Evolutionary conservation across 179 eudicot genomes (phyloP).

Genomic region (Drosera spatulata): DNA sequence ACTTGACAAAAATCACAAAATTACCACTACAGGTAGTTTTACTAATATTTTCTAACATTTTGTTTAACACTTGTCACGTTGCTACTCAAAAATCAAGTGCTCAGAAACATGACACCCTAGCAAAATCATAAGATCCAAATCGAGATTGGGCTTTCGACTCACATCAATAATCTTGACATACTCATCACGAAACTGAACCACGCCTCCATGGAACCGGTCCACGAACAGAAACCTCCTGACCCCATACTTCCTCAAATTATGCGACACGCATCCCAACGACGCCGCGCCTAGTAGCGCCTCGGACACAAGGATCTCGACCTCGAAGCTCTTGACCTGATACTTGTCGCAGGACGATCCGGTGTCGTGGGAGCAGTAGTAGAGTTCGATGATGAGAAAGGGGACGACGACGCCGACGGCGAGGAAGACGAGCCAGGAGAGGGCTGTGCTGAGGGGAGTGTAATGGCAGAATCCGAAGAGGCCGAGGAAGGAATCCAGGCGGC

Average conservation of each 20-base stretch:
- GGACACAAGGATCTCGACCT: slow-evolving; percentile 35
- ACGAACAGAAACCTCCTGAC: slow-evolving; percentile 43
- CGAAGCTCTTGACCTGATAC: slow-evolving; percentile 38
- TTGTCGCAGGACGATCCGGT: slow-evolving; percentile 18
- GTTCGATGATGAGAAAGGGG: slow-evolving; percentile 25
- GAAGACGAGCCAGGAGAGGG: slow-evolving; percentile 44
- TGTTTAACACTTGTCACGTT: too few species aligned
- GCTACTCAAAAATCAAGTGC: too few species aligned
- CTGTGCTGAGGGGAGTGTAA: slow-evolving; percentile 15
- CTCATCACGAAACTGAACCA: slow-evolving; percentile 23
- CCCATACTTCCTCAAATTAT: slow-evolving; percentile 48
- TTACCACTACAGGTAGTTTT: too few species aligned
- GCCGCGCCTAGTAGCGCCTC: slow-evolving; percentile 35
- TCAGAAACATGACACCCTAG: too few species aligned
- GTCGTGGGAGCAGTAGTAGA: slow-evolving; percentile 24
- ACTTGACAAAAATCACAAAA: too few species aligned
- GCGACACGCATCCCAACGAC: slow-evolving; percentile 47
- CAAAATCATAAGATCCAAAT: not conserved
- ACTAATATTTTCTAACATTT: too few species aligned
- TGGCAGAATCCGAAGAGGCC: slow-evolving; percentile 48
- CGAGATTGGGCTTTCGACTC: not conserved
- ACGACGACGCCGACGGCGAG: slow-evolving; percentile 25
- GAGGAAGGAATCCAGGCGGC: slow-evolving; percentile 30
- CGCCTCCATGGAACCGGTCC: slow-evolving; percentile 23
- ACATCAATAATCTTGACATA: slow-evolving; percentile 40